Evolutionary conservation across 352 stramenopile genomes (phyloP).

Genomic region (Phytopythium sindhum): DNA sequence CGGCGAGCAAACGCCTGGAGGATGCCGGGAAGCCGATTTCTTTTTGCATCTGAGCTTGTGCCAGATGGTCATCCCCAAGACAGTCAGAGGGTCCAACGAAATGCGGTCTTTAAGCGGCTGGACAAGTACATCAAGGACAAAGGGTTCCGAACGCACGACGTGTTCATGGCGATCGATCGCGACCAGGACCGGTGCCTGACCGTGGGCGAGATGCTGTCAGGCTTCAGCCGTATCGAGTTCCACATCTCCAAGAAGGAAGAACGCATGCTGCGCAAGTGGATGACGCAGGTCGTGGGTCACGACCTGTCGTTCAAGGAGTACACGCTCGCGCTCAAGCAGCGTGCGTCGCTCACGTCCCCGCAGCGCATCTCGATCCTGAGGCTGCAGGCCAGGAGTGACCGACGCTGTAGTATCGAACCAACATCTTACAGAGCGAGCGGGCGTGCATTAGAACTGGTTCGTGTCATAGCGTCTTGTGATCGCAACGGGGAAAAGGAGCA

Average conservation of each 20-base stretch:
- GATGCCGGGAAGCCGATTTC: slow-evolving; percentile 63
- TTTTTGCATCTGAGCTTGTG: slow-evolving; percentile 83
- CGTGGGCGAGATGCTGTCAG: slow-evolving; percentile 40
- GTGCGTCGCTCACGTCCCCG: slow-evolving; percentile 41
- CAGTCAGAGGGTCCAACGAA: slow-evolving; percentile 40
- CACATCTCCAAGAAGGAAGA: slow-evolving; percentile 40
- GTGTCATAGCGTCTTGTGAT: no score
- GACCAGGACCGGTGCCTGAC: slow-evolving; percentile 35
- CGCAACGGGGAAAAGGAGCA: no score
- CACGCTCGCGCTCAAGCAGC: slow-evolving; percentile 49
- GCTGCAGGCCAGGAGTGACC: slow-evolving; percentile 5
- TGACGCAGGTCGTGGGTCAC: slow-evolving; percentile 42
- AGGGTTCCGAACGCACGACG: slow-evolving; percentile 40
- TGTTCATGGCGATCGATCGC: slow-evolving; percentile 45
- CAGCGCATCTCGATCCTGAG: slow-evolving; percentile 41
- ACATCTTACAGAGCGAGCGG: no score
- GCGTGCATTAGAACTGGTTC: no score
- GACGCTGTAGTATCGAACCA: no score
- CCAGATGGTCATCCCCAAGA: slow-evolving; percentile 74
- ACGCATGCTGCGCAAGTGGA: slow-evolving; percentile 39
- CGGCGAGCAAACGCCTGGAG: slow-evolving; percentile 16
- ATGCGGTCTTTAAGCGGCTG: slow-evolving; percentile 50
- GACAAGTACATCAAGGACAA: slow-evolving; percentile 51
- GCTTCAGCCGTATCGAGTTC: slow-evolving; percentile 49
- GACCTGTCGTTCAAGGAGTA: slow-evolving; percentile 60